Base-by-base conservation (phyloP, 305 asterid genomes). In the Monarda citriodora region DNA sequence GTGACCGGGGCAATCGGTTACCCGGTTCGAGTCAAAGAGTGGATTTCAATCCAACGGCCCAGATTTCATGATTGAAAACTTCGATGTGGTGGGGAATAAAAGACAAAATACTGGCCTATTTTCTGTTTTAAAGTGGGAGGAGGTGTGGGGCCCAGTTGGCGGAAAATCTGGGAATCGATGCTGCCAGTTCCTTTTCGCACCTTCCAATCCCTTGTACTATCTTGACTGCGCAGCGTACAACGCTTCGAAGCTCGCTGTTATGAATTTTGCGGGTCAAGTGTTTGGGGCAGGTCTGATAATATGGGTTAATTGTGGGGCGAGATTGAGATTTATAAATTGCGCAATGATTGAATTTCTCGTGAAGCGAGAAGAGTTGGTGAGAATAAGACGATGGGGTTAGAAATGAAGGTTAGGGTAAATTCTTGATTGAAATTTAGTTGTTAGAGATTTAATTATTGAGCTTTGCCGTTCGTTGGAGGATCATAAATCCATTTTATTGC, bases 311-410 rank as follows among this genome's bases (percentile, higher is more conserved):
- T 0, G 0, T 1, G 66, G 78, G 67, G 74, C 34, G 50, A 31
- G 15, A 25, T 23, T 57, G 74, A 9, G 51, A 68, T 51, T 52
- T 46, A 5, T 10, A 9, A 16, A 63, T 63, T 62, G 12, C 18
- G 72, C 18, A 73, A 77, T 63, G 70, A 68, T 77, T 72, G 73
- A 71, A 68, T 64, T 64, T 74, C 72, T 70, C 77, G 79, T 65
- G 65, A 65, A 56, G 47, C 26, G 68, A 42, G 49, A 36, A 40
- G 20, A 72, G 80, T 68, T 64, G 67, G 74, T 69, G 14, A 32
- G 51, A 65, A 67, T 5, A 66, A 51, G 71, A 69, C 74, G 64
- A 68, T 54, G 4, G n/a, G n/a, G n/a, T n/a, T n/a, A 9, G 5
- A 32, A 38, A 22, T 51, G 57, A 36, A 48, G 50, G 63, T 59